A percentile compares a stretch with the other conserved stretches of the same genome.
These are phyloP conservation scores for Alternaria sp. DNA, from an alignment of 2,329 filamentous ascomycete genomes.

Conservation along the genomic window DNA sequence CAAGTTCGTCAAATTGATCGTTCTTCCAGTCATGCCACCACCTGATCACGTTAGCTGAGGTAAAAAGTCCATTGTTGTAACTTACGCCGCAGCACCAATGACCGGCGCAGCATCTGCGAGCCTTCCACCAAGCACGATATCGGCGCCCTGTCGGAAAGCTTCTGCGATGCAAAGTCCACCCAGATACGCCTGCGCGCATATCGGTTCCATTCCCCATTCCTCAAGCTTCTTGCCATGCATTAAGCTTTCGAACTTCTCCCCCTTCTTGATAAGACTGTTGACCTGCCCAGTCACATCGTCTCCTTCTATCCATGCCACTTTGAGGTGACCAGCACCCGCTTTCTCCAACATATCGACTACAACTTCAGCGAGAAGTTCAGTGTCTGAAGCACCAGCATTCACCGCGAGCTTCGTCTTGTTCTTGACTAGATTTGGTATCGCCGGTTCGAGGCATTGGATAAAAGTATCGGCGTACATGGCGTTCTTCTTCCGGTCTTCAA, in stretches of 20 bases:
- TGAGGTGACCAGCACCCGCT: constrained; percentile 20
- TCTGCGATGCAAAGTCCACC: constrained; percentile 31
- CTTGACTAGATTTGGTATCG: constrained; percentile 24
- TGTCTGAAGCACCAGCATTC: constrained; percentile 63
- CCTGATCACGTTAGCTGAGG: constrained; percentile 42
- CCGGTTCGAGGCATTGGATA: constrained; percentile 53
- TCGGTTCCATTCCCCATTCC: constrained; percentile 42
- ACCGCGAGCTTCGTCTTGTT: constrained; percentile 54
- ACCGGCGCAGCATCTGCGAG: constrained; percentile 46
- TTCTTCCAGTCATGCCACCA: constrained; percentile 62
- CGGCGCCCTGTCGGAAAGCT: constrained; percentile 34
- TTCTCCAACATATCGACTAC: constrained; percentile 18
- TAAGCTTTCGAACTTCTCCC: constrained; percentile 48
- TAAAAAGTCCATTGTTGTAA: constrained; percentile 19
- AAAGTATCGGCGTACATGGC: constrained; percentile 52
- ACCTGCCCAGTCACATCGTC: constrained; percentile 40
- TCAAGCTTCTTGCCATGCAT: constrained; percentile 47
- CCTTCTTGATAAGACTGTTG: constrained; percentile 41
- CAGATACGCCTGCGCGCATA: constrained; percentile 22
- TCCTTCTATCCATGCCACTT: constrained; percentile 30
- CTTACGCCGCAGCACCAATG: constrained; percentile 54
- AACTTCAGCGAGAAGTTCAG: constrained; percentile 44
- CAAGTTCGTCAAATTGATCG: constrained; percentile 43
- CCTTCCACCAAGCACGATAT: constrained; percentile 42
- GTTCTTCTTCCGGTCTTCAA: constrained; percentile 43